Conservation (phyloP, 2,329 filamentous ascomycete genomes). For the Pyrenochaeta sp. region DNA sequence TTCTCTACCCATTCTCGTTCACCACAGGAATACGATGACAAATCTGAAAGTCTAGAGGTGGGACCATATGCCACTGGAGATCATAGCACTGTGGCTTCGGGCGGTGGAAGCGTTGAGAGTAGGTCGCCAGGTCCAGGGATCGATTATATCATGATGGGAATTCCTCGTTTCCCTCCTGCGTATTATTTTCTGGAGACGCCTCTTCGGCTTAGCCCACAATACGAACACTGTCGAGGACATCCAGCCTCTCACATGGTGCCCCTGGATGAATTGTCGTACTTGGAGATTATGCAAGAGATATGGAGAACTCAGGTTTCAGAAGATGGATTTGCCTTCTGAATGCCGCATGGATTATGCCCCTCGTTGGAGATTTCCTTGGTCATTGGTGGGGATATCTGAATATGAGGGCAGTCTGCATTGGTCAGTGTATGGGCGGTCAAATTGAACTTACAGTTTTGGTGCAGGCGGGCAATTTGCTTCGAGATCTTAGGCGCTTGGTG, state of each 20-base stretch:
- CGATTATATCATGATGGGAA: constrained; percentile 17
- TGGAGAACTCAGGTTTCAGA: not conserved
- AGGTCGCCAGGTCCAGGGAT: constrained; percentile 36
- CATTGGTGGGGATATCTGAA: not conserved
- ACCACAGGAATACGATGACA: constrained; percentile 7
- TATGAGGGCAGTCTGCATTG: not conserved
- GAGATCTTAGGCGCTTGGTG: not conserved
- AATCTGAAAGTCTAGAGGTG: constrained; percentile 6
- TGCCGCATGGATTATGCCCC: not conserved
- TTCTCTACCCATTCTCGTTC: not conserved
- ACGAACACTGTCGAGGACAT: constrained; percentile 38
- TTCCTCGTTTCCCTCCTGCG: constrained; percentile 8
- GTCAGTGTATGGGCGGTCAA: not conserved
- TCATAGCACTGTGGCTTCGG: constrained; percentile 3
- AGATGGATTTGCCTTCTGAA: not conserved
- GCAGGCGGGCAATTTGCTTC: not conserved
- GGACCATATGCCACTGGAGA: constrained; percentile 2
- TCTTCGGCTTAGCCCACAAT: constrained; percentile 41
- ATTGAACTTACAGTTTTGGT: not conserved
- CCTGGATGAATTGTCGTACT: constrained; percentile 21
- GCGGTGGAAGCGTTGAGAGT: constrained; percentile 18
- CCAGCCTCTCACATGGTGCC: constrained; percentile 29
- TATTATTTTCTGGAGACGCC: constrained; percentile 38
- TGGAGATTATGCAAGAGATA: constrained; percentile 8
- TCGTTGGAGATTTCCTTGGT: not conserved